phyloP scores from a whole-genome alignment of 1,284 basidiomycete species.

The Ustilago trichophora region DNA sequence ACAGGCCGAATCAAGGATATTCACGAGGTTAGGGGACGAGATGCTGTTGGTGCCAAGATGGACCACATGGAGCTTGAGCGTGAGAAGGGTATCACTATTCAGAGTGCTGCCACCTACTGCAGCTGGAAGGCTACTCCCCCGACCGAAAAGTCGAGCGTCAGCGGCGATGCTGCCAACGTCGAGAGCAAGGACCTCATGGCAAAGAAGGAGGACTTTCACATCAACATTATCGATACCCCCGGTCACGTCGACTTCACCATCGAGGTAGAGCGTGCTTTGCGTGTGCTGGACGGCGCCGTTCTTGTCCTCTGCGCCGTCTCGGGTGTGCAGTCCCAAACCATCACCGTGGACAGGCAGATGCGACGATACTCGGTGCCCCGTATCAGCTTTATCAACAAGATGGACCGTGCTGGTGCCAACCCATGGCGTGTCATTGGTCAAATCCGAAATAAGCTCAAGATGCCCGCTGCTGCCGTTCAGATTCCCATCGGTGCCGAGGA shows the following conservation, averaged over 20 bases:
- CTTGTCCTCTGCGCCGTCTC: slow-evolving; percentile 95
- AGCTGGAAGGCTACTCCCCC: slow-evolving; percentile 82
- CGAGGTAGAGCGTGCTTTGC: slow-evolving; percentile 94
- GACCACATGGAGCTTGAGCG: slow-evolving; percentile 99
- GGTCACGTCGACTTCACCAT: slow-evolving; percentile 99
- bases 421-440: slow-evolving; percentile 94
- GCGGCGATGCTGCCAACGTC: slow-evolving; percentile 61
- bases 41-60: slow-evolving; percentile 99
- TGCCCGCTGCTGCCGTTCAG: slow-evolving; percentile 93
- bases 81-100: slow-evolving; percentile 99
- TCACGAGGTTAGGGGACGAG: slow-evolving; percentile 95
- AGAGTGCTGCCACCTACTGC: slow-evolving; percentile 97
- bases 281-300: slow-evolving; percentile 95
- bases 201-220: slow-evolving; percentile 79
- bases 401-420: slow-evolving; percentile 98
- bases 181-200: slow-evolving; percentile 42
- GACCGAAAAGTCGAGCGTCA: slow-evolving; percentile 63
- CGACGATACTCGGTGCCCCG: slow-evolving; percentile 91
- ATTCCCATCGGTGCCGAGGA: slow-evolving; percentile 94
- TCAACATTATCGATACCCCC: slow-evolving; percentile 99
- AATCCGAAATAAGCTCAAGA: slow-evolving; percentile 88
- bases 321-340: slow-evolving; percentile 97
- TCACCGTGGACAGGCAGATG: slow-evolving; percentile 99
- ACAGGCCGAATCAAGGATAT: slow-evolving; percentile 95
- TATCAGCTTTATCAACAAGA: slow-evolving; percentile 98